A percentile compares a stretch with the other conserved stretches of the same genome.
Evolutionary conservation across 78 protist species (phyloP).

Genomic region (Dictyostelium brefeldianum): DNA sequence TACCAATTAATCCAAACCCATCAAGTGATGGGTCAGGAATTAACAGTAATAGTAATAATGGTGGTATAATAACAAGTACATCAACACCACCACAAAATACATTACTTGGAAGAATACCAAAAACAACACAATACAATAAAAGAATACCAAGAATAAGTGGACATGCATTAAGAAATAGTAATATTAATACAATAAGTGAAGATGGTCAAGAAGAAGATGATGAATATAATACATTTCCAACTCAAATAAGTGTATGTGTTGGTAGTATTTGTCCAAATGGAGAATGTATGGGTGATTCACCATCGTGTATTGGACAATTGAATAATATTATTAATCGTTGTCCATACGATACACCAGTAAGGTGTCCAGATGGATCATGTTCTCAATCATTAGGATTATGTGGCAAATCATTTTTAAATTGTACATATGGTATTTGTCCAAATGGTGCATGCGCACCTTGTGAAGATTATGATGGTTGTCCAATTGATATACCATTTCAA

Average conservation of each 20-base stretch:
- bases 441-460: conserved; percentile 71
- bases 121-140: background rate
- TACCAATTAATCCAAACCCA: background rate
- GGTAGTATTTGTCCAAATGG: conserved; percentile 65
- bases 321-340: conserved; percentile 36
- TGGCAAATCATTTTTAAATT: background rate
- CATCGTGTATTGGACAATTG: background rate
- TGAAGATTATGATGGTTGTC: conserved; percentile 58
- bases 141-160: background rate
- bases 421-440: background rate
- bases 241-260: conserved; percentile 3
- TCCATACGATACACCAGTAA: conserved; percentile 29
- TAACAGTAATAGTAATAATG: background rate
- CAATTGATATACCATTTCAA: conserved; percentile 23
- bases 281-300: conserved; percentile 14
- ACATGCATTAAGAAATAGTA: too few relatives aligned
- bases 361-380: conserved; percentile 65
- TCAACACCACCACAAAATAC: conserved; percentile 4
- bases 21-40: background rate
- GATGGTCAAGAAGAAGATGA: background rate
- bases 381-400: conserved; percentile 12
- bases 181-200: background rate
- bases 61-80: background rate
- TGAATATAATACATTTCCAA: conserved; percentile 13
- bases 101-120: background rate